A percentile compares a stretch with the other conserved stretches of the same genome.
These are phyloP conservation scores for Elongisporangium undulatum DNA, from an alignment of 352 stramenopile species.

Conservation along the genomic window DNA sequence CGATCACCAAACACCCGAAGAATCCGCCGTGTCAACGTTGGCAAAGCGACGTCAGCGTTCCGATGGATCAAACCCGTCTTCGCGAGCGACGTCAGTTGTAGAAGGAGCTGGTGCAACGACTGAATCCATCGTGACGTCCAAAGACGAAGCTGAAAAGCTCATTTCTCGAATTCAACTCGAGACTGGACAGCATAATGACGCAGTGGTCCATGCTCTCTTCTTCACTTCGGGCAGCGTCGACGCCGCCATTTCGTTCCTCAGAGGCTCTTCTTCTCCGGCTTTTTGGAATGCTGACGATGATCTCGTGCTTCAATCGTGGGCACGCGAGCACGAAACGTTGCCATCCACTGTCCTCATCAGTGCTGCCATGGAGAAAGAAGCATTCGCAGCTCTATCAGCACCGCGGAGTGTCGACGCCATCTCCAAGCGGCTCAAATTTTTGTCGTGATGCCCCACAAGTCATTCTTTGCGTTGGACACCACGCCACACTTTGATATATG, in stretches of 20 bases:
- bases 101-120: not conserved
- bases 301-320: slow-evolving; percentile 19
- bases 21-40: not conserved
- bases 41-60: not conserved
- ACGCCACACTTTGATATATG: not conserved
- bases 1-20: not conserved
- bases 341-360: not conserved
- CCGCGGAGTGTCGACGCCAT: not conserved
- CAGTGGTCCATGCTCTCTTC: slow-evolving; percentile 37
- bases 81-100: not conserved
- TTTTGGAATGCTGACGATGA: slow-evolving; percentile 56
- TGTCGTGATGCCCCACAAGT: not conserved
- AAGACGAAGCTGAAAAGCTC: slow-evolving; percentile 20
- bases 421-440: not conserved
- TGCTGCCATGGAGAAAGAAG: not conserved
- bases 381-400: not conserved
- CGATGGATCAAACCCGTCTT: not conserved
- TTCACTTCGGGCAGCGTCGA: slow-evolving; percentile 28
- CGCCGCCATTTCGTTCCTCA: slow-evolving; percentile 28
- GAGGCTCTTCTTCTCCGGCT: slow-evolving; percentile 15
- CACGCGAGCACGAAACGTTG: not conserved
- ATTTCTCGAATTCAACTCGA: slow-evolving; percentile 29
- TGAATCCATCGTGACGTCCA: slow-evolving; percentile 12
- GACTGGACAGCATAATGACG: slow-evolving; percentile 17
- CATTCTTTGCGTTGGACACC: not conserved